Evolutionary conservation across 805 yeast species (phyloP).

Genomic region (Lachancea thermotolerans): DNA sequence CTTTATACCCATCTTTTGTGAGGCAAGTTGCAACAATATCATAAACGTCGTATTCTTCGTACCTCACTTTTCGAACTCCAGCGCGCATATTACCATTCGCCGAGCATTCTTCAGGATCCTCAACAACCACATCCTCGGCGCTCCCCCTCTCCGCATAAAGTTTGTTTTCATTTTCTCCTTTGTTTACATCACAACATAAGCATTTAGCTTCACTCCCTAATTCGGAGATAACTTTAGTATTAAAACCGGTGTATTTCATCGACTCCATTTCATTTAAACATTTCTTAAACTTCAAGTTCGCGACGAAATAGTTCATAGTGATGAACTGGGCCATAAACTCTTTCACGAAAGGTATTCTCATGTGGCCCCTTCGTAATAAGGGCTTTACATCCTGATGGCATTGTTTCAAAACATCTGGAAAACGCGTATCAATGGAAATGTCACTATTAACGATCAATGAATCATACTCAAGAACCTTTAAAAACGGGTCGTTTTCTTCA

Average conservation of each 20-base stretch:
- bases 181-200: no score
- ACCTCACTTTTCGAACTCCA: no score
- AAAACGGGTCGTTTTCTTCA: constrained; percentile 1
- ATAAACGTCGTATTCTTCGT: no score
- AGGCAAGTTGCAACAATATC: no score
- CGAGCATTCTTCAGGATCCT: no score
- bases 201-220: no score
- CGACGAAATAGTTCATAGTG: constrained; percentile 10
- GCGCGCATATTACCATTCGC: no score
- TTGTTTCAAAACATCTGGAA: neutral
- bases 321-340: constrained; percentile 13
- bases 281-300: constrained; percentile 6
- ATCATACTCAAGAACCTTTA: constrained; percentile 1
- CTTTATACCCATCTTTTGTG: no score
- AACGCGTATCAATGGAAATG: neutral
- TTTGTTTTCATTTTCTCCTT: no score
- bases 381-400: neutral
- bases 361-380: neutral
- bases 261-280: neutral
- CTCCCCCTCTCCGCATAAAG: no score
- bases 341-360: constrained; percentile 6
- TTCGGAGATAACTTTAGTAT: neutral
- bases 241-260: constrained; percentile 10
- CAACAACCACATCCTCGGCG: no score
- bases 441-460: neutral